Percentiles rank a stretch among this genome's conserved stretches.
Conservation (phyloP, 2,329 filamentous ascomycete genomes). For the Alternaria brassicicola region DNA sequence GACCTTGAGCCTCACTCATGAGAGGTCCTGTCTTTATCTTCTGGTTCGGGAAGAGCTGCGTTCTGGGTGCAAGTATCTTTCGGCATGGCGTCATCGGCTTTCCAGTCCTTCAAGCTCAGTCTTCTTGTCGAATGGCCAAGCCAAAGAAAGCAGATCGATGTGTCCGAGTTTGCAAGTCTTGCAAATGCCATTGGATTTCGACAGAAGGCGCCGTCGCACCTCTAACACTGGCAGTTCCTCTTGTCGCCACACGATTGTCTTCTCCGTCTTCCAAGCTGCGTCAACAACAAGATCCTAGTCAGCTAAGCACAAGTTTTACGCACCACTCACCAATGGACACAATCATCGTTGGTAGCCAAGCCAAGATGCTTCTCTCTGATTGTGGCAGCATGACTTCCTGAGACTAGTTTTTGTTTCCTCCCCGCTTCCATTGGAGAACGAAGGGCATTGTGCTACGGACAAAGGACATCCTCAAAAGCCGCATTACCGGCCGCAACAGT, state of each 20-base stretch:
- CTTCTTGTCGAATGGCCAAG: conserved; percentile 16
- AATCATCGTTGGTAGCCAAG: conserved; percentile 18
- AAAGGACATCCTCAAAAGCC: conserved; percentile 98
- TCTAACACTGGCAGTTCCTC: conserved; percentile 4
- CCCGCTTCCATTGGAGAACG: conserved; percentile 57
- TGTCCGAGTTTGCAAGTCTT: conserved; percentile 11
- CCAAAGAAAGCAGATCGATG: conserved; percentile 19
- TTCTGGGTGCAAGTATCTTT: conserved; percentile 5
- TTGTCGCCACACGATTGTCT: conserved; percentile 18
- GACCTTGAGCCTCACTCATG: conserved; percentile 51
- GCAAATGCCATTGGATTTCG: conserved; percentile 18
- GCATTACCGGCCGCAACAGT: conserved; percentile 57
- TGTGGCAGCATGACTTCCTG: conserved; percentile 80
- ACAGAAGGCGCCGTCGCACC: conserved; percentile 21
- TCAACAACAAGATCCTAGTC: conserved; percentile 35
- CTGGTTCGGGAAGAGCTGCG: conserved; percentile 15
- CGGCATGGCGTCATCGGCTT: conserved; percentile 18
- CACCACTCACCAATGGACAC: conserved; percentile 21
- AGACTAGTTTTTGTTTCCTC: conserved; percentile 97
- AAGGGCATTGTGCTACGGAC: conserved; percentile 75
- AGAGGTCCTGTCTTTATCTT: conserved; percentile 44
- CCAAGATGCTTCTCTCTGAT: conserved; percentile 68
- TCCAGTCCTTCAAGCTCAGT: conserved; percentile 14
- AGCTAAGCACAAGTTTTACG: conserved; percentile 26
- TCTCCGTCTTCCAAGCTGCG: conserved; percentile 16